Evolutionary conservation across 805 yeast genomes (phyloP).

Genomic region (Wickerhamomyces chambardii): DNA sequence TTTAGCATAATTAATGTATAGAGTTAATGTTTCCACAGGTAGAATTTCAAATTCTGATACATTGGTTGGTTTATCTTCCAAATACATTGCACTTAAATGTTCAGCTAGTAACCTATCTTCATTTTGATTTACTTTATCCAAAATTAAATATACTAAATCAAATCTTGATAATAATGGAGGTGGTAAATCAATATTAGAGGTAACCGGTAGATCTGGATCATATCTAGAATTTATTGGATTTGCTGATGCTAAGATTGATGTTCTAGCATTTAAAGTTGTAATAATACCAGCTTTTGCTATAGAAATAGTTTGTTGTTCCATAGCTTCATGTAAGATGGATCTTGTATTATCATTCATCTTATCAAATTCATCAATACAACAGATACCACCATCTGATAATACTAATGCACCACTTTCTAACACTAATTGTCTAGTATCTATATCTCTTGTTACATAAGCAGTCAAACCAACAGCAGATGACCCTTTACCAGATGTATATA

Average conservation of each 20-base stretch:
- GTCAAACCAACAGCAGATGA: slow-evolving; percentile 99
- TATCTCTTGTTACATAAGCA: slow-evolving; percentile 91
- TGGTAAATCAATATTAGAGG: slow-evolving; percentile 91
- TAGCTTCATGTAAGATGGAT: slow-evolving; percentile 94
- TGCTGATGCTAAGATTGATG: slow-evolving; percentile 93
- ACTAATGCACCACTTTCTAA: slow-evolving; percentile 96
- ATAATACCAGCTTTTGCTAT: slow-evolving; percentile 98
- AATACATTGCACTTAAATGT: slow-evolving; percentile 85
- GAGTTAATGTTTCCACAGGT: slow-evolving; percentile 81
- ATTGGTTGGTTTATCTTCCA: slow-evolving; percentile 77
- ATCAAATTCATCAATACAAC: slow-evolving; percentile 98
- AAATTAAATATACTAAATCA: slow-evolving; percentile 84
- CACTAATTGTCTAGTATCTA: slow-evolving; percentile 88
- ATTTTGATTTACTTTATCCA: slow-evolving; percentile 86
- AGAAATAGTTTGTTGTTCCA: slow-evolving; percentile 98
- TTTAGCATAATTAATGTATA: slow-evolving; percentile 91
- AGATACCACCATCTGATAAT: slow-evolving; percentile 94
- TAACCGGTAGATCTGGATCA: slow-evolving; percentile 91
- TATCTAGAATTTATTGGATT: slow-evolving; percentile 95
- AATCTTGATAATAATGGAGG: slow-evolving; percentile 94
- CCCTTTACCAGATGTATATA: slow-evolving; percentile 97
- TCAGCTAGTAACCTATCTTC: slow-evolving; percentile 80
- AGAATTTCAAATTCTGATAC: slow-evolving; percentile 61
- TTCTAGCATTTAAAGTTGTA: slow-evolving; percentile 93
- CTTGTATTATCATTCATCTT: slow-evolving; percentile 94